Evolutionary conservation across 768 basidiomycete species (phyloP).

Genomic region (Leccinum pellstonianum): DNA sequence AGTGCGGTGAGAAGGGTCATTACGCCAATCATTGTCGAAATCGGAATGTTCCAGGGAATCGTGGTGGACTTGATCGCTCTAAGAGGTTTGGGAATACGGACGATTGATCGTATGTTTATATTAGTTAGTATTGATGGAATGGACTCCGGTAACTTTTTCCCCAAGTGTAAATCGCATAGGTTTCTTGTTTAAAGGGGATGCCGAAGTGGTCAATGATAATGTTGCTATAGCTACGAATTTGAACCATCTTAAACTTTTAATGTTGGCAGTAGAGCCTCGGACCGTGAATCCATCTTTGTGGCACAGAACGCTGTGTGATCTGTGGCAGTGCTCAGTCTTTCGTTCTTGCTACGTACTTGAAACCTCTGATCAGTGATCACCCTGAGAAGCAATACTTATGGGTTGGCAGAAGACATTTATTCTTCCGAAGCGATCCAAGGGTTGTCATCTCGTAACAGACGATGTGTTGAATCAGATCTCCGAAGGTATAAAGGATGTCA

Average conservation of each 20-base stretch:
- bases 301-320: not conserved
- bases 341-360: not conserved
- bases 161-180: not conserved
- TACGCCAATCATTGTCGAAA: conserved; percentile 94
- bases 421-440: conserved; percentile 51
- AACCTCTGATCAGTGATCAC: not conserved
- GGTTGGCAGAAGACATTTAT: conserved; percentile 89
- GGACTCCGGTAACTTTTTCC: not conserved
- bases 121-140: not conserved
- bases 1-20: conserved; percentile 93
- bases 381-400: conserved; percentile 43
- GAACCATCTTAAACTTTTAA: not conserved
- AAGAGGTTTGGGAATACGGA: conserved; percentile 32
- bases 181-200: not conserved
- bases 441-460: conserved; percentile 83
- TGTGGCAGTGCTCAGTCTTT: not conserved
- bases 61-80: conserved; percentile 72
- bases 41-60: conserved; percentile 85
- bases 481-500: conserved; percentile 63
- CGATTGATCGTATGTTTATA: conserved; percentile 18
- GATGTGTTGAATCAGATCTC: conserved; percentile 67
- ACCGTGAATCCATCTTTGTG: not conserved
- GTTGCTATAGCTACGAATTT: not conserved
- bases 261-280: not conserved
- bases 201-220: not conserved